Base-by-base conservation (phyloP, 2,329 filamentous ascomycete species). In the Alternaria atra region DNA sequence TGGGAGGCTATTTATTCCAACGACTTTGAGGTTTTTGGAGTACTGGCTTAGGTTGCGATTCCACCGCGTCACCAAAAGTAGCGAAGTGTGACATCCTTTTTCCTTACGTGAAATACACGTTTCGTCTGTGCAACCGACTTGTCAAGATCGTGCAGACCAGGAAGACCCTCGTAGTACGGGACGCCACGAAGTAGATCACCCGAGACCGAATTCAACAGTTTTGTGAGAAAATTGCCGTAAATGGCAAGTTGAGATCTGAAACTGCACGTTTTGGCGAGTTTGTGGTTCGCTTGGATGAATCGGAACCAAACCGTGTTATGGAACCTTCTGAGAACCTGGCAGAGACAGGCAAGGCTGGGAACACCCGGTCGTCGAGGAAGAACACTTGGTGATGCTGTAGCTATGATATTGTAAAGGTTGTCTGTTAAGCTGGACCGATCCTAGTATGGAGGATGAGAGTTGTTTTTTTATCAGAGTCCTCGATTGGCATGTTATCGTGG, bases 181-280 rank as follows among this genome's bases (percentile, higher is more conserved):
- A 32, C 67, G 65, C 69, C 63, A 69, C 64, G 39, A 63, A 61
- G 67, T 58, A 67, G 69, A 73, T 73, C 68, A 67, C 64, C 65
- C 68, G 66, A 65, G 68, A 60, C 62, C 44, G 60, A 15, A 58
- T 67, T 72, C 65, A 47, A 72, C 56, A 58, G 61, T 63, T 69
- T 60, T 58, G 39, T 29, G 15, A 32, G 20, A 17, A 30, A 63
- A n/a, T 61, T 73, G 53, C 69, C 68, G 17, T 6, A 71, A 63
- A 30, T 27, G 63, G 71, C 43, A 73, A 48, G 50, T 72, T 72
- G 60, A 54, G 48, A 59, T 48, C 43, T 63, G 44, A 50, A 53
- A 30, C 42, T 35, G 20, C 20, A 20, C 20, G 20, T 20, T 20
- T 20, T 20, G 20, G 57, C 57, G 15, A 50, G 48, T 57, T 57